A percentile compares a stretch with the other conserved stretches of the same genome.
Conservation (phyloP, 2,329 filamentous ascomycete genomes). For the Aureobasidium musti region DNA sequence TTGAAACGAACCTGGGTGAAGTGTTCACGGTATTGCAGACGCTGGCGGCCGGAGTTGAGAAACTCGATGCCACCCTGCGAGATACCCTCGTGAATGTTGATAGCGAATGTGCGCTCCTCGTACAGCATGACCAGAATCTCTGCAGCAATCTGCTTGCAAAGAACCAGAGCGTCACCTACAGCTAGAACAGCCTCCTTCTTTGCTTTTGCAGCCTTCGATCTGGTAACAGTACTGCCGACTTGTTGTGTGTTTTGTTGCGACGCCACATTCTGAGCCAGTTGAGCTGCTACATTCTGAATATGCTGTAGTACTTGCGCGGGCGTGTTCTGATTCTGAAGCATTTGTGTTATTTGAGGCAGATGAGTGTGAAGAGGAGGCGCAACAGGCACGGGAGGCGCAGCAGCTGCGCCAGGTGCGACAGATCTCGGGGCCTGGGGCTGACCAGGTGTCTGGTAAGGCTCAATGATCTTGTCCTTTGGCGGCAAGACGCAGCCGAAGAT, state of each 20-base stretch:
- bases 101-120: conserved; percentile 33
- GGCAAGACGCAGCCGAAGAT: conserved; percentile 26
- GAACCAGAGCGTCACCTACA: conserved; percentile 34
- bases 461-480: conserved; percentile 3
- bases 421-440: not conserved
- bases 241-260: not conserved
- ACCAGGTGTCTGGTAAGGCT: not conserved
- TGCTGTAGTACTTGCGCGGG: not conserved
- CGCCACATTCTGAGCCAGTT: not conserved
- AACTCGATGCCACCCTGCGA: conserved; percentile 40
- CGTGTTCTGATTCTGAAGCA: not conserved
- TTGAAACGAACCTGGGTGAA: conserved; percentile 36
- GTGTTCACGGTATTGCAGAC: conserved; percentile 35
- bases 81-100: conserved; percentile 31
- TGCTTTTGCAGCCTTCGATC: not conserved
- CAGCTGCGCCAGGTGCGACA: not conserved
- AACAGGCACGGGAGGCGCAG: not conserved
- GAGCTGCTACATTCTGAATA: not conserved
- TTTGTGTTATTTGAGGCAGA: too few species aligned
- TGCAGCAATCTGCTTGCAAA: conserved; percentile 34
- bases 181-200: not conserved
- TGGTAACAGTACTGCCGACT: too few species aligned
- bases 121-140: conserved; percentile 36
- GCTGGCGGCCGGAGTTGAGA: conserved; percentile 38
- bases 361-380: not conserved